These are phyloP conservation scores for Babesia gibsoni DNA, from an alignment of 169 alveolate species.

Conservation along the genomic window DNA sequence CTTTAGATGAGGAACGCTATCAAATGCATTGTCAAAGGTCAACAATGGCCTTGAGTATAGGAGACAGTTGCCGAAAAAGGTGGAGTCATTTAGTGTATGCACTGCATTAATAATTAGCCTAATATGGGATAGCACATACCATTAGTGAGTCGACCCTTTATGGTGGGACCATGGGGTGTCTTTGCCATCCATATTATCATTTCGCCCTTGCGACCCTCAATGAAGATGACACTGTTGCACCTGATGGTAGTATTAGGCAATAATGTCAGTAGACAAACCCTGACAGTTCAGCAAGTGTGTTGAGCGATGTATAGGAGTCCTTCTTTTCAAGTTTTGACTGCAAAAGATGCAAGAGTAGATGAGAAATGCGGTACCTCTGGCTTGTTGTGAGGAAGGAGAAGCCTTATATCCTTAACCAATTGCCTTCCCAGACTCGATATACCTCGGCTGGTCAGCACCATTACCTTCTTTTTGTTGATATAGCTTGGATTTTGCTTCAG, in stretches of 20 bases:
- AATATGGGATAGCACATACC: slow-evolving; percentile 56
- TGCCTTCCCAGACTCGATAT: slow-evolving; percentile 90
- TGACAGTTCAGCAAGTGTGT: slow-evolving; percentile 77
- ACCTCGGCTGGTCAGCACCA: slow-evolving; percentile 93
- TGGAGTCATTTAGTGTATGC: slow-evolving; percentile 88
- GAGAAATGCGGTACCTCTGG: slow-evolving; percentile 81
- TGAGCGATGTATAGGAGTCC: slow-evolving; percentile 74
- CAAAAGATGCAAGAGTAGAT: slow-evolving; percentile 1
- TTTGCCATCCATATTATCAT: slow-evolving; percentile 90
- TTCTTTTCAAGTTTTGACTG: slow-evolving; percentile 87
- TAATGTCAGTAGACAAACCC: slow-evolving; percentile 19
- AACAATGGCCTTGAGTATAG: slow-evolving; percentile 92
- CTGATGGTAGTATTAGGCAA: slow-evolving; percentile 37
- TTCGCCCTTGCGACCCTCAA: slow-evolving; percentile 90
- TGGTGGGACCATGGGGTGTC: slow-evolving; percentile 95
- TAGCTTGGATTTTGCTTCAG: slow-evolving; percentile 83
- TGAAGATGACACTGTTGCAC: slow-evolving; percentile 88
- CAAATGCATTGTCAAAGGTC: slow-evolving; percentile 87
- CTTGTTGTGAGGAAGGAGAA: slow-evolving; percentile 96
- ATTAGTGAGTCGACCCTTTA: slow-evolving; percentile 87
- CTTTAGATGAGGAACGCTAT: slow-evolving; percentile 64
- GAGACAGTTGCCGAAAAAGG: slow-evolving; percentile 92
- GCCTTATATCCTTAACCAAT: slow-evolving; percentile 89
- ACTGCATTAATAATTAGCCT: slow-evolving; percentile 28
- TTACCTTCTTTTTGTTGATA: slow-evolving; percentile 92